Evolutionary conservation across 345 rosid species (phyloP), one percentile per base, ranked within the genome.

Genomic region (Camelina hispida): DNA sequence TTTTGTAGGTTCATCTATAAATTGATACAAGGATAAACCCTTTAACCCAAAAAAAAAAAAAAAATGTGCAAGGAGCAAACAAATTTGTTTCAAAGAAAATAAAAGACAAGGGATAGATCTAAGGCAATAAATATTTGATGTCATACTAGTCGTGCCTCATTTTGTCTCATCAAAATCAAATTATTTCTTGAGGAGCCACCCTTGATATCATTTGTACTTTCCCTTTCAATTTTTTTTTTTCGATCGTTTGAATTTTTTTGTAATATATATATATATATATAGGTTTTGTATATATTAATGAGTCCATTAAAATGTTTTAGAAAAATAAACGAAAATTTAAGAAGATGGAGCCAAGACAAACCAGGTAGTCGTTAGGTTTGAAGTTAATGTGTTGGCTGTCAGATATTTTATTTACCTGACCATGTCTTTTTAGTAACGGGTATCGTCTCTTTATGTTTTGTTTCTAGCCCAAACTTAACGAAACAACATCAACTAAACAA

Each of bases 361-460:
- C 30, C 73, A 78, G 69, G 77, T 78, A 78, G 73, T 59, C 73
- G 81, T 78, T 78, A 72, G 81, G 81, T 72, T 71, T 78, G 77
- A 66, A 78, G 77, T 78, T 50, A 78, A 72, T 78, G 77, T 72
- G 73, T 78, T 78, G 58, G 62, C 50, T 78, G 81, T 78, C 77
- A 72, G 77, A 72, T 66, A 47, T 57, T 52, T 47, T 37, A 2
- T 52, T 78, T 78, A 78, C 73, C 77, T 72, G 81, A 59, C 81
- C 77, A 78, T 78, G 73, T 78, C 73, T 78, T 71, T 77, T 66
- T 72, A 30, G 77, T 43, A 72, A 59, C 48, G 68, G 72, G 62
- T 72, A 58, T 59, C 44, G 59, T 66, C 48, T 71, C 51, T 66
- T 62, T 72, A 53, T 42, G 35, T 56, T 62, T 62, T 76, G 66